Percentiles rank a stretch among this genome's conserved stretches.
phyloP scores from a whole-genome alignment of 2,329 filamentous ascomycete species.

The Teratosphaeria destructans region DNA sequence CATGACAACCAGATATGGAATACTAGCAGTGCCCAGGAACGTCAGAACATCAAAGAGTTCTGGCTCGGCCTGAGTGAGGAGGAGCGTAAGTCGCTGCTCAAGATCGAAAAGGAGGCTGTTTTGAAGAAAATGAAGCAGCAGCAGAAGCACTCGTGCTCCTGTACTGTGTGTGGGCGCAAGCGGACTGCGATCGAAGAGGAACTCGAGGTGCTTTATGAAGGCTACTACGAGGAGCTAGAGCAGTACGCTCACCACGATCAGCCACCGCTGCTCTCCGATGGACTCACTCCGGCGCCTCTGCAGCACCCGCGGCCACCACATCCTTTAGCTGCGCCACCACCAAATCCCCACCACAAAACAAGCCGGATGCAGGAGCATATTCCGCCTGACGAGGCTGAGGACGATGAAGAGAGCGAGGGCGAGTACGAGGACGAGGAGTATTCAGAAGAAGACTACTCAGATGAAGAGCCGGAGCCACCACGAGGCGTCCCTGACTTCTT shows the following conservation, averaged over 20 bases:
- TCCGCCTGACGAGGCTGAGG: slow-evolving; percentile 45
- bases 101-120: slow-evolving; percentile 97
- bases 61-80: slow-evolving; percentile 93
- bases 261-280: slow-evolving; percentile 40
- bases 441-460: slow-evolving; percentile 57
- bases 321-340: slow-evolving; percentile 22
- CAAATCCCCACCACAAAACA: slow-evolving; percentile 50
- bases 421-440: slow-evolving; percentile 42
- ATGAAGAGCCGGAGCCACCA: slow-evolving; percentile 47
- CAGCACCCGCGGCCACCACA: slow-evolving; percentile 31
- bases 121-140: slow-evolving; percentile 99
- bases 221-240: slow-evolving; percentile 95
- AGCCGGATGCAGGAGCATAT: slow-evolving; percentile 62
- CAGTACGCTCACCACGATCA: slow-evolving; percentile 87
- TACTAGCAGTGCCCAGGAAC: slow-evolving; percentile 84
- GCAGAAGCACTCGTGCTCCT: slow-evolving; percentile 97
- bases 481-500: slow-evolving; percentile 68
- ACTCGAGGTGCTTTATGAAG: slow-evolving; percentile 92
- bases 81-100: slow-evolving; percentile 87
- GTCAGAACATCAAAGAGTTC: slow-evolving; percentile 95
- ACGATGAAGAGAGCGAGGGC: slow-evolving; percentile 32
- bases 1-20: slow-evolving; percentile 90
- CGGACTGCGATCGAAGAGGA: slow-evolving; percentile 96
- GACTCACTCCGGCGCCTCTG: slow-evolving; percentile 54
- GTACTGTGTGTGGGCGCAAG: slow-evolving; percentile 92